Base-by-base conservation (phyloP, 495 filamentous ascomycete species). In the Parachaetomium inaequale region DNA sequence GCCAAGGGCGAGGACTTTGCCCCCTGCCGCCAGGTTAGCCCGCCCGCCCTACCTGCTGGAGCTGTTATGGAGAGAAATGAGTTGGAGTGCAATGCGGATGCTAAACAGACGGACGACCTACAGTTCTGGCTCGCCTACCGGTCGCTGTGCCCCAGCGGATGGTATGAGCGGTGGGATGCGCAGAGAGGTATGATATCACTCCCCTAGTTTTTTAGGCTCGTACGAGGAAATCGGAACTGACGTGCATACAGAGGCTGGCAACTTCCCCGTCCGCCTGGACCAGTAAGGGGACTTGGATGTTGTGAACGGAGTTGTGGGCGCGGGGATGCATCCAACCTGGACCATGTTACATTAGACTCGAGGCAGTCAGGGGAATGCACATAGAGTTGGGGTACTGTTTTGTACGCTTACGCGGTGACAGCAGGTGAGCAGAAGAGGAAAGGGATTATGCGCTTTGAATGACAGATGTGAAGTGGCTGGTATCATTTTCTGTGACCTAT, bases 1-100 rank as follows among this genome's bases (percentile, higher is more conserved):
- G 93, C 93, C 76, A 98, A 98, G 85, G 95, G 95, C 76, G 95
- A 99, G 81, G 95, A 98, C 75, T 99, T 98, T 77, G 85, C 89
- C 64, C 95, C 95, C 53, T 99, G 95, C 88, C 88, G 87, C 74
- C 95, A 98, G 85, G 93, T 96, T 43, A 69, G 70, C 52, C 12
- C 29, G n/a, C 45, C 56, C 69, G 50, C 31, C 29, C 62, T 52
- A 45, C 49, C 29, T 55, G 7, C 55, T 43, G 34, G 17, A 49
- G 34, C n/a, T 46, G 7, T 25, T 21, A 21, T 4, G 40, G 15
- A 11, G 7, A 32, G 26, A 6, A 28, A 19, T 7, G 19, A 19
- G 2, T 10, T 12, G 21, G 6, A 11, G 32, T 43, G 25, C 4
- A 29, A 40, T 28, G 21, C n/a, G 7, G 31, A 43, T 63, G 31